Conservation (phyloP, 2,329 filamentous ascomycete species). For the Aspergillus fischeri region DNA sequence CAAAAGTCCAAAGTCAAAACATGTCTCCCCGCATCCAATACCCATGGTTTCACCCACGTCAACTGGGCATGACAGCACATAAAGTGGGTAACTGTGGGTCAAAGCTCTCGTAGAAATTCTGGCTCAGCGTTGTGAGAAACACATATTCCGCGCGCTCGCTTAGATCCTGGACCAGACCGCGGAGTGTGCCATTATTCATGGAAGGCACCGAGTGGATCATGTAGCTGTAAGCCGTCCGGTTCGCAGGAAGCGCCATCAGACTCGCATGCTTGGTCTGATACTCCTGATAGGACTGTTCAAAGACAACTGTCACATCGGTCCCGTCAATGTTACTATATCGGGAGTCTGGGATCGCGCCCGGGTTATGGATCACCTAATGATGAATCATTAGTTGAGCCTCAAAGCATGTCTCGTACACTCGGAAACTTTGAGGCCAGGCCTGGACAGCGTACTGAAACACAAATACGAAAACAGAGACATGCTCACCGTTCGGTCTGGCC, state of each 20-base stretch:
- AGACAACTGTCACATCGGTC: conserved; percentile 11
- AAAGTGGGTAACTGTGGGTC: conserved; percentile 7
- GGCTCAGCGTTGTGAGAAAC: conserved; percentile 5
- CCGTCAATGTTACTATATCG: conserved; percentile 1
- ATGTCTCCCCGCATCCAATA: not conserved
- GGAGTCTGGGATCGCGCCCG: conserved; percentile 11
- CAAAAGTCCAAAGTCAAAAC: not conserved
- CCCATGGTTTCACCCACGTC: not conserved
- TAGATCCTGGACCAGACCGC: conserved; percentile 5
- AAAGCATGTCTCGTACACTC: not conserved
- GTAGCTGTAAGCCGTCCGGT: conserved; percentile 6
- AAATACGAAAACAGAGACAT: not conserved
- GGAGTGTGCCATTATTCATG: conserved; percentile 4
- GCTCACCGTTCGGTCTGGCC: conserved; percentile 9
- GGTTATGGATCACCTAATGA: conserved; percentile 13
- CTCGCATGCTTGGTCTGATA: conserved; percentile 1
- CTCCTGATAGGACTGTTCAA: conserved; percentile 11
- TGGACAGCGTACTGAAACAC: not conserved
- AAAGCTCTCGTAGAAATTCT: conserved; percentile 10
- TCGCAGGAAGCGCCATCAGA: not conserved
- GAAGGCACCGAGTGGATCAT: conserved; percentile 10
- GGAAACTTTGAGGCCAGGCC: not conserved
- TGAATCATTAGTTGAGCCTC: not conserved
- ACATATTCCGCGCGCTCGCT: conserved; percentile 10
- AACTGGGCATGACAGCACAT: conserved; percentile 7